These are phyloP conservation scores for Diplodia intermedia DNA, from an alignment of 2,329 filamentous ascomycete genomes.

Conservation along the genomic window DNA sequence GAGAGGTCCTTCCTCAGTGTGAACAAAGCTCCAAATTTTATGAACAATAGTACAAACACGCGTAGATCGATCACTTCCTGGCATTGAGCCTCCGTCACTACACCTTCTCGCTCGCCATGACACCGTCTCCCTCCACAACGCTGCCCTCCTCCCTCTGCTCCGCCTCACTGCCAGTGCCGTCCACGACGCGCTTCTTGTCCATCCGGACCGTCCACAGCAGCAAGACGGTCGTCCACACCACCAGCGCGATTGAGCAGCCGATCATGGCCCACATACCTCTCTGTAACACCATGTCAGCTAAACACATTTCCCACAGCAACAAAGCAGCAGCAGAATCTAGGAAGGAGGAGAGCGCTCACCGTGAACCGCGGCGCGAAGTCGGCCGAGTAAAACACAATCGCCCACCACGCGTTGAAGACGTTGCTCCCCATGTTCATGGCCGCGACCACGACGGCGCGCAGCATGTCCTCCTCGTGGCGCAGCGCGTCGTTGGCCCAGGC, in stretches of 20 bases:
- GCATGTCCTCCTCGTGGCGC: constrained; percentile 67
- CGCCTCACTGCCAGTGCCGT: constrained; percentile 1
- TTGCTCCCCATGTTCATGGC: constrained; percentile 75
- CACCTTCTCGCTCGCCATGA: constrained; percentile 25
- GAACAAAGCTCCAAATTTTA: neutral
- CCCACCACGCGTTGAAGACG: constrained; percentile 76
- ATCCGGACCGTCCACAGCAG: constrained; percentile 49
- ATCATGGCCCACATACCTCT: constrained; percentile 79
- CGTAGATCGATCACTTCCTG: neutral
- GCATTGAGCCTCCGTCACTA: neutral
- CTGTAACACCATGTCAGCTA: constrained; percentile 43
- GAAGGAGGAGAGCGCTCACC: constrained; percentile 49
- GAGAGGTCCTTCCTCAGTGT: neutral
- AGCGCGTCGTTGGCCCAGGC: constrained; percentile 77
- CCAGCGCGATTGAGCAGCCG: constrained; percentile 65
- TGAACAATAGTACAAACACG: neutral
- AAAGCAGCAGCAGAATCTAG: neutral
- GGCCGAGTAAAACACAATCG: constrained; percentile 72
- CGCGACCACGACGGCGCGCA: constrained; percentile 71
- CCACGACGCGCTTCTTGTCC: constrained; percentile 12
- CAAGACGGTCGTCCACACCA: constrained; percentile 64
- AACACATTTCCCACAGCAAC: neutral
- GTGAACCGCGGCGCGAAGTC: constrained; percentile 70
- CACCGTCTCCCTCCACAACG: constrained; percentile 39
- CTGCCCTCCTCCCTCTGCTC: constrained; percentile 35